These are phyloP conservation scores for Dalbergia oliveri DNA, from an alignment of 306 rosid genomes.

Conservation along the genomic window DNA sequence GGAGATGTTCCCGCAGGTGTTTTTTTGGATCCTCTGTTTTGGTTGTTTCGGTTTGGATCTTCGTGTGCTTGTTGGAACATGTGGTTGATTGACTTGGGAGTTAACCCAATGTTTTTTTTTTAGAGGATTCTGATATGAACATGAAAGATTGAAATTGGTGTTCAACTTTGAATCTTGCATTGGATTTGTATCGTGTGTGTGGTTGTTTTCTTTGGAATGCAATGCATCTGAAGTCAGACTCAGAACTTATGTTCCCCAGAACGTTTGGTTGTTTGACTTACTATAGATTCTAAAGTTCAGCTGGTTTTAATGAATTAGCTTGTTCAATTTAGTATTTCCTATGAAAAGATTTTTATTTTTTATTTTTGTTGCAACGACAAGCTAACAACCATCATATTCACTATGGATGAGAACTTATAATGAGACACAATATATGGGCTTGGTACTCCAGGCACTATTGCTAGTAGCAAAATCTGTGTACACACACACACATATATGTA, in stretches of 20 bases:
- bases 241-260: neutral
- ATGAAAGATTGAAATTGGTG: neutral
- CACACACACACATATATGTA: no score
- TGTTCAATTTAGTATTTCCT: neutral
- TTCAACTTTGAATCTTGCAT: neutral
- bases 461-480: neutral
- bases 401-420: neutral
- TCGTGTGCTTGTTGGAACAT: neutral
- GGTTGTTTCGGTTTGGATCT: neutral
- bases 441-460: neutral
- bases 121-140: neutral
- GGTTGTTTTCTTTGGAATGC: neutral
- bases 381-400: neutral
- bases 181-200: neutral
- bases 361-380: neutral
- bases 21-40: neutral
- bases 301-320: neutral
- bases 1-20: conserved; percentile 46
- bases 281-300: neutral
- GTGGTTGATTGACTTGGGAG: neutral
- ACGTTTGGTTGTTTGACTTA: neutral
- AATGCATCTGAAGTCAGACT: neutral
- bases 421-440: neutral
- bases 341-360: no score
- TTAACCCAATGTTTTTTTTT: no score